Evolutionary conservation across 2,329 filamentous ascomycete genomes (phyloP).

Genomic region (Pyricularia pennisetigena): DNA sequence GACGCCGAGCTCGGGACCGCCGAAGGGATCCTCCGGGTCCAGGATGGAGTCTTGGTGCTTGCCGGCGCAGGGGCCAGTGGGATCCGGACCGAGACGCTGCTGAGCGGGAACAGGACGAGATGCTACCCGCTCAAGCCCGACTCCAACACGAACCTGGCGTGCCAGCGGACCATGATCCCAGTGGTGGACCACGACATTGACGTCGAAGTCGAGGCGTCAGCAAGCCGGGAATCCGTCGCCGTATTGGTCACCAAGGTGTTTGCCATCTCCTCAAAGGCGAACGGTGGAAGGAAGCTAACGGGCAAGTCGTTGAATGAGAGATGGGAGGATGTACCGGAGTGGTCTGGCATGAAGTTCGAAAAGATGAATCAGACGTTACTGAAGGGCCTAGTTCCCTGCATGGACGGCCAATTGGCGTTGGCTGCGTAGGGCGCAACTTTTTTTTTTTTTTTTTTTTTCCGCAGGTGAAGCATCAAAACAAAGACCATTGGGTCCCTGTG

Average conservation of each 20-base stretch:
- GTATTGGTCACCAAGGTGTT: background rate
- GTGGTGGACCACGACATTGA: conserved; percentile 1
- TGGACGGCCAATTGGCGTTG: no score
- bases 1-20: background rate
- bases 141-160: conserved; percentile 20
- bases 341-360: background rate
- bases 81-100: background rate
- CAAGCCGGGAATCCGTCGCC: background rate
- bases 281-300: background rate
- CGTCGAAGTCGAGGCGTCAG: background rate
- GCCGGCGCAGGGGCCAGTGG: background rate
- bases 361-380: no score
- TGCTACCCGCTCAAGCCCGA: conserved; percentile 14
- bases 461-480: background rate
- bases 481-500: background rate
- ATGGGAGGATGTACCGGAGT: background rate
- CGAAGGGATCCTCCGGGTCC: background rate
- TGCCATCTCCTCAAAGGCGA: background rate
- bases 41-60: background rate
- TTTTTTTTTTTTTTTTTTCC: no score
- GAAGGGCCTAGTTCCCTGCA: no score
- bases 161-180: conserved; percentile 16
- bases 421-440: background rate
- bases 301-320: background rate
- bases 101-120: background rate